Evolutionary conservation across 306 rosid genomes (phyloP).

Genomic region (Glycyrrhiza uralensis): DNA sequence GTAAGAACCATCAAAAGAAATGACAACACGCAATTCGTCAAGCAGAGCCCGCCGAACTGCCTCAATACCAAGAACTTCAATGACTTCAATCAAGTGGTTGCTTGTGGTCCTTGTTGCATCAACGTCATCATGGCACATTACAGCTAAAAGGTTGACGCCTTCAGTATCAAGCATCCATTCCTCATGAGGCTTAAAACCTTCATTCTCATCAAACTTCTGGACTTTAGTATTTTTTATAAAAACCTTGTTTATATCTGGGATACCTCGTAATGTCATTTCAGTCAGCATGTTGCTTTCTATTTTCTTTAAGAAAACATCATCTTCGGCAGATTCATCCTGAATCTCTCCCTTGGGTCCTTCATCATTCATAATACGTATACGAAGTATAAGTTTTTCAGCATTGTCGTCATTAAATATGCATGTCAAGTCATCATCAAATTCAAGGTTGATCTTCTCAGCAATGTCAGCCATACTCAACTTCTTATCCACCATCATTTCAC

Average conservation of each 20-base stretch:
- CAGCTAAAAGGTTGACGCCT: conserved; percentile 96
- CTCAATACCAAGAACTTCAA: conserved; percentile 98
- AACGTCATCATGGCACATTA: conserved; percentile 88
- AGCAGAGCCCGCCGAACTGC: conserved; percentile 87
- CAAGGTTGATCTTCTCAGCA: conserved; percentile 95
- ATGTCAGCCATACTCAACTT: conserved; percentile 99
- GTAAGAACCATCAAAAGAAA: conserved; percentile 96
- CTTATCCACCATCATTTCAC: conserved; percentile 99
- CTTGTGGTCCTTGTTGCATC: conserved; percentile 90
- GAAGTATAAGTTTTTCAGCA: conserved; percentile 94
- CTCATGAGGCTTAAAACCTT: conserved; percentile 85
- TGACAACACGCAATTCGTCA: conserved; percentile 92
- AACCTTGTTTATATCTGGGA: conserved; percentile 90
- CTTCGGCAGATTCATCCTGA: conserved; percentile 95
- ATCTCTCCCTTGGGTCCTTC: conserved; percentile 92
- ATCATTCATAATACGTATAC: conserved; percentile 94
- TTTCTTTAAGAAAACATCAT: conserved; percentile 91
- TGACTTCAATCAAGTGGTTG: conserved; percentile 94
- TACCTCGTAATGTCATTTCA: conserved; percentile 96
- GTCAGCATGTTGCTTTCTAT: conserved; percentile 98
- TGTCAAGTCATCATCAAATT: conserved; percentile 86
- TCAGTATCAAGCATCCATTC: conserved; percentile 99
- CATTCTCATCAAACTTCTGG: conserved; percentile 76
- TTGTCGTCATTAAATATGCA: conserved; percentile 97
- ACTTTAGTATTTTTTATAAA: conserved; percentile 79